Conservation (phyloP, 805 yeast genomes). For the Candida stauntonica region DNA sequence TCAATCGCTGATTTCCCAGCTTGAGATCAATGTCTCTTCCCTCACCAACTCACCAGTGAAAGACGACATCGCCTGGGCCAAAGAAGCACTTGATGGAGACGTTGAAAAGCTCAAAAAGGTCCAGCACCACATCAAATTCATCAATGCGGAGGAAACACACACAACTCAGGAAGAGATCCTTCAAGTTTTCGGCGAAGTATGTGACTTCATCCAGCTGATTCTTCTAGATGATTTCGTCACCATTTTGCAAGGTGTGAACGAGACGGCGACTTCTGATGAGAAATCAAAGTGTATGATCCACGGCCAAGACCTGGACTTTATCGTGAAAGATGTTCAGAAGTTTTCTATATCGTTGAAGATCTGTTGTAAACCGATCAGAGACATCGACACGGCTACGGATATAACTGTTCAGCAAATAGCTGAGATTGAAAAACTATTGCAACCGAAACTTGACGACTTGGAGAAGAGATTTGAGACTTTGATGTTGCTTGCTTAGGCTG, state of each 20-base stretch:
- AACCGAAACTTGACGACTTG: conserved; percentile 6
- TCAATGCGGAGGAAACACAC: conserved; percentile 21
- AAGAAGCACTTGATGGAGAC: conserved; percentile 14
- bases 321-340: conserved; percentile 8
- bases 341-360: conserved; percentile 10
- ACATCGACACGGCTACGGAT: not conserved
- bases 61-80: conserved; percentile 20
- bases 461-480: conserved; percentile 9
- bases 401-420: not conserved
- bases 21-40: conserved; percentile 1
- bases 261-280: conserved; percentile 3
- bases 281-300: conserved; percentile 3
- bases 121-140: conserved; percentile 15
- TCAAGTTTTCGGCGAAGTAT: conserved; percentile 16
- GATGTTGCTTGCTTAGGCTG: conserved; percentile 5
- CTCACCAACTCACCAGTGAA: conserved; percentile 3
- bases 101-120: conserved; percentile 10
- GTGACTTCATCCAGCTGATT: conserved; percentile 15
- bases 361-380: conserved; percentile 3
- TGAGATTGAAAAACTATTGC: not conserved
- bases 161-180: conserved; percentile 18
- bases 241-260: conserved; percentile 12
- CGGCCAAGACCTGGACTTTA: conserved; percentile 3
- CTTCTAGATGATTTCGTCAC: conserved; percentile 18
- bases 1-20: conserved; percentile 8